Base-by-base conservation (phyloP, 306 rosid species). In the Mucuna pruriens region DNA sequence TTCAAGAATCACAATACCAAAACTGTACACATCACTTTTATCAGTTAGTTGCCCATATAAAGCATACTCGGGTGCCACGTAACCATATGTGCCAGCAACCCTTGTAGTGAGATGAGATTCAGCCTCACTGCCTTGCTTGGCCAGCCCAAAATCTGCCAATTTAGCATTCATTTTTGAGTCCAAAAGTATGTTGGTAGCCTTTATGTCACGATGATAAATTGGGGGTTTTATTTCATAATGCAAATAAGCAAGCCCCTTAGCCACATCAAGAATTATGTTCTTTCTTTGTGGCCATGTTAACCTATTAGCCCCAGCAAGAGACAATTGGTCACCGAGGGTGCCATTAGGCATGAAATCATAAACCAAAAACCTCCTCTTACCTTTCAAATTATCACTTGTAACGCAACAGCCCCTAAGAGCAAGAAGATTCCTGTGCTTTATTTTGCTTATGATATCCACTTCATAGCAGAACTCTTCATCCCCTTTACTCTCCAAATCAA, bases 11-110 rank as follows among this genome's bases (percentile, higher is more conserved):
- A 94, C 88, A 22, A 92, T 88, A 7, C 97, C 98, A 7, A 92
- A 94, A 63, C 95, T 94, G 31, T 92, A 94, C 7, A 94, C 98
- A 48, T 90, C 97, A 58, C 91, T 90, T 51, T 92, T 94, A 55
- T 92, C 97, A 0, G 95, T 94, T 9, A 92, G 42, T 45, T 94
- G 94, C 4, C 97, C 98, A 57, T 92, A 94, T 0, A 92, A 85
- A 13, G 95, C 98, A 72, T 92, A 94, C 65, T 92, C 97, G 0
- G 98, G 97, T 10, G 98, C 98, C 25, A 92, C 49, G 58, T 94
- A 94, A 29, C 98, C 96, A 9, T 87, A 89, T 2, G 97, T 94
- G 26, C 98, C 98, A 0, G 93, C 97, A 22, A 92, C 94, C 63
- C 96, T 88, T 5, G 98, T 94, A 19, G 93, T 90, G 13, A 94